Base-by-base conservation (phyloP, 140 eudicot species). In the Cichorium intybus region DNA sequence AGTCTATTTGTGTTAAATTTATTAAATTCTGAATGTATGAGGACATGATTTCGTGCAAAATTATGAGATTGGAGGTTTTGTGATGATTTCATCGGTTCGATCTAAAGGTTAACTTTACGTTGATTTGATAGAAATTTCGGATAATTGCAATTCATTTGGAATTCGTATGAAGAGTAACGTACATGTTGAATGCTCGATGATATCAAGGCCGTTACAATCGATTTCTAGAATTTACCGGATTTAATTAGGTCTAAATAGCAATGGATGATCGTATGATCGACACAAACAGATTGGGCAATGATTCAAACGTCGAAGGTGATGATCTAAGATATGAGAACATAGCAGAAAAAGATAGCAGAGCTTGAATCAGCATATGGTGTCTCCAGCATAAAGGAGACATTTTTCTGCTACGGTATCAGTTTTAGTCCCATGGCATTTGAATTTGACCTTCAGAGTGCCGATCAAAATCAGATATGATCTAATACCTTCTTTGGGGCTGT, bases 251-350 rank as follows among this genome's bases (percentile, higher is more conserved):
- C 10, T 63, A 22, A 41, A 46, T 46, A 31, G 47, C 12, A 47
- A 79, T 79, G 77, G 82, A 68, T 49, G 76, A 71, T 58, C 69
- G 70, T 66, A 50, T 78, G 76, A 77, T 79, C 45, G 80, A 68
- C 74, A 29, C 63, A 20, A 64, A 77, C 65, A 75, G 69, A 45
- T 50, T 84, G 63, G 72, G 69, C 2, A 31, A 79, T 78, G 77
- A 83, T 73, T 88, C 80, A 41, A 94, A 88, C 49, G 55, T 88
- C 3, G 96, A 88, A 69, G 80, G 78, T 17, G 92, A 87, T 59
- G 95, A 84, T 46, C 7, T 81, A 52, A 69, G 84, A 75, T 64
- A 68, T 24, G 92, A 73, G 11, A 79, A 76, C 33, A 67, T 79
- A 56, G 85, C 78, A 4, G 95, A 86, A 21, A 83, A 86, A 65